A percentile compares a stretch with the other conserved stretches of the same genome.
Conservation (phyloP, 2,329 filamentous ascomycete genomes). For the Aspergillus proliferans region DNA sequence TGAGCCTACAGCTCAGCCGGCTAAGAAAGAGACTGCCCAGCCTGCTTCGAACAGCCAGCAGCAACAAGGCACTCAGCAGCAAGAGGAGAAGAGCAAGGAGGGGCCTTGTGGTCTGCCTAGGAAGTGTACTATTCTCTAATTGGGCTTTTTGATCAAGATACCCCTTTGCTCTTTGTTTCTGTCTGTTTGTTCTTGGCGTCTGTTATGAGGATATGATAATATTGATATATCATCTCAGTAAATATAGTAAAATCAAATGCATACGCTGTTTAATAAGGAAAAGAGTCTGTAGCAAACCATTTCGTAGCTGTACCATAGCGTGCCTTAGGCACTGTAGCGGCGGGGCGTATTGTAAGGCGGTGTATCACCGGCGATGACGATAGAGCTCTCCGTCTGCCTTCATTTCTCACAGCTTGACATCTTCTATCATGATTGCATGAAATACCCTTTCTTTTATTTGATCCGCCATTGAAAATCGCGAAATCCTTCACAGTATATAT, state of each 20-base stretch:
- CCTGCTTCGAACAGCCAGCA: slow-evolving; percentile 22
- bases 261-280: background rate
- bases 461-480: background rate
- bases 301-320: background rate
- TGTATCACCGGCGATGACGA: slow-evolving; percentile 16
- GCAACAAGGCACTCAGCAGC: slow-evolving; percentile 19
- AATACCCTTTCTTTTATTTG: background rate
- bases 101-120: slow-evolving; percentile 69
- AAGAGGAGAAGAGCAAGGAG: slow-evolving; percentile 47
- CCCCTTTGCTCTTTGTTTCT: slow-evolving; percentile 9
- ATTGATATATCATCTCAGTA: background rate
- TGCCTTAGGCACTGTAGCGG: background rate
- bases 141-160: slow-evolving; percentile 3
- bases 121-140: slow-evolving; percentile 64
- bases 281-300: background rate
- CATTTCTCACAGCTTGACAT: slow-evolving; percentile 6
- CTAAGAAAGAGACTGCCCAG: slow-evolving; percentile 15
- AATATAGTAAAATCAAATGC: background rate
- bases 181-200: slow-evolving; percentile 4
- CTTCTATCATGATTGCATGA: slow-evolving; percentile 2
- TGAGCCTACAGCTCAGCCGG: slow-evolving; percentile 20
- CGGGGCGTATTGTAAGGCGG: slow-evolving; percentile 3
- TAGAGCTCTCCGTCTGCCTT: slow-evolving; percentile 10
- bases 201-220: slow-evolving; percentile 3
- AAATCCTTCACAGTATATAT: background rate